Evolutionary conservation across 495 filamentous ascomycete genomes (phyloP).

Genomic region (Venustampulla echinocandica): DNA sequence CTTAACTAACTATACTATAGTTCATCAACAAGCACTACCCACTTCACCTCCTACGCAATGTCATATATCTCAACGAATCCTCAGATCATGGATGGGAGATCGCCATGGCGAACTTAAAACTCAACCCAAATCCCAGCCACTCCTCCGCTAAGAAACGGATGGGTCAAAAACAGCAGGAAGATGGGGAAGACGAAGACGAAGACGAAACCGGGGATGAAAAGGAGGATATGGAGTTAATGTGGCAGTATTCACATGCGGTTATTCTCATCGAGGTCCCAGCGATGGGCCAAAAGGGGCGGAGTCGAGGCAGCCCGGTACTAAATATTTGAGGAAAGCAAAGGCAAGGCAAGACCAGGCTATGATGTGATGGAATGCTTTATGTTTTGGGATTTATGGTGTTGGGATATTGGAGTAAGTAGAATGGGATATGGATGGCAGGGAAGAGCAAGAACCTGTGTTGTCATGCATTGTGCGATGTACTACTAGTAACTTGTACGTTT

Average conservation of each 20-base stretch:
- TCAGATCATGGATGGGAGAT: background rate
- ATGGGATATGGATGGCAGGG: no score
- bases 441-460: no score
- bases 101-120: background rate
- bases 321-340: no score
- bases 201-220: background rate
- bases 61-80: background rate
- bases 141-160: background rate
- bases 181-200: background rate
- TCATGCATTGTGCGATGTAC: no score
- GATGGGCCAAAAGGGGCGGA: no score
- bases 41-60: background rate
- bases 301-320: no score
- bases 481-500: no score
- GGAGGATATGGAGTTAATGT: background rate
- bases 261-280: background rate
- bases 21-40: conserved; percentile 1
- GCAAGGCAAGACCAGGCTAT: no score
- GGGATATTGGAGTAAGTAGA: no score
- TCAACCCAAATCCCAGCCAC: background rate
- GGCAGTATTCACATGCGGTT: conserved; percentile 1
- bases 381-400: no score
- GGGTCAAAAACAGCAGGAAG: background rate
- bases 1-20: background rate
- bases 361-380: no score